Conservation (phyloP, 495 filamentous ascomycete genomes). For the Penicillium longicatenatum region DNA sequence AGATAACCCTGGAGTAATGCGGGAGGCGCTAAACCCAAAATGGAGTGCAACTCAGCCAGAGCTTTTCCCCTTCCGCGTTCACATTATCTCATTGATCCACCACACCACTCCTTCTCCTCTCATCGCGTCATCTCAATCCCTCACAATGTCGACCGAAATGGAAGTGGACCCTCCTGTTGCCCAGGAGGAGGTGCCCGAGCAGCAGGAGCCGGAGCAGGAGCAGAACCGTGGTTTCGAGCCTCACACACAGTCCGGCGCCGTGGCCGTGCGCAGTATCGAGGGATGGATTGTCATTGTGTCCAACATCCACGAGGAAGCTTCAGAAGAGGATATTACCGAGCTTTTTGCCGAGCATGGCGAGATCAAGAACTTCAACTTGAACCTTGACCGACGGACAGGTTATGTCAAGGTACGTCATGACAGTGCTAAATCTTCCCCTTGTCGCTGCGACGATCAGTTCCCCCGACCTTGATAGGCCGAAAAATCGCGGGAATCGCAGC, state of each 20-base stretch:
- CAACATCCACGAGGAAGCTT: constrained; percentile 97
- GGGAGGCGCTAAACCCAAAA: constrained; percentile 9
- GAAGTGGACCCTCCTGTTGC: constrained; percentile 67
- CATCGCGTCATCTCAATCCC: not conserved
- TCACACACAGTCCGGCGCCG: constrained; percentile 76
- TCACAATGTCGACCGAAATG: constrained; percentile 74
- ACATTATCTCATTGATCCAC: not conserved
- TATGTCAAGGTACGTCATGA: constrained; percentile 83
- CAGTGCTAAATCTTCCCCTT: not conserved
- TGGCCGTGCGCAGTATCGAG: constrained; percentile 95
- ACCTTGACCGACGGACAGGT: constrained; percentile 90
- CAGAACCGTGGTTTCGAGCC: constrained; percentile 61
- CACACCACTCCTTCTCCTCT: constrained; percentile 1
- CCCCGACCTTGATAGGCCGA: too few species aligned
- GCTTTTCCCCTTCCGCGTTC: constrained; percentile 12
- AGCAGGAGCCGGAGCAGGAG: constrained; percentile 50
- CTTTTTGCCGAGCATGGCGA: constrained; percentile 94
- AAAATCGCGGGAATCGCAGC: not conserved
- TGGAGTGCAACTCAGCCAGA: constrained; percentile 9
- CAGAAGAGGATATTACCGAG: constrained; percentile 93
- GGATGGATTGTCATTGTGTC: constrained; percentile 98
- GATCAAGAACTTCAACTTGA: constrained; percentile 96
- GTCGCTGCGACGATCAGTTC: not conserved
- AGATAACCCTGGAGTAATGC: not conserved
- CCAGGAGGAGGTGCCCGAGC: constrained; percentile 46